Base-by-base conservation (phyloP, 1,284 basidiomycete genomes). In the Ganoderma sinense region DNA sequence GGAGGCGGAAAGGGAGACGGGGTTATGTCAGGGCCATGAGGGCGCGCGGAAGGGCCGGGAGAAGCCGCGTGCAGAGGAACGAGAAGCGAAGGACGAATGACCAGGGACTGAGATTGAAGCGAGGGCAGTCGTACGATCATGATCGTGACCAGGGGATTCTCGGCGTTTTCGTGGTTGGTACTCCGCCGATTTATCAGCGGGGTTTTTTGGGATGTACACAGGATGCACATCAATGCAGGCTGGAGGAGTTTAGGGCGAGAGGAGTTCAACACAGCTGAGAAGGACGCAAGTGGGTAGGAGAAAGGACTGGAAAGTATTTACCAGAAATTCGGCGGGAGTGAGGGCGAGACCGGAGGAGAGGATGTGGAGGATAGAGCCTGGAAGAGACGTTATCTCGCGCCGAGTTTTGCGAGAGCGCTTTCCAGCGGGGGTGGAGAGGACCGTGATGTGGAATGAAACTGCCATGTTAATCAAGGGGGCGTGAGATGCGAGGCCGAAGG, bases 131-230 rank as follows among this genome's bases (percentile, higher is more conserved):
- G 56, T 39, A 59, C 56, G 20, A 59, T 59, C 56, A 59, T 59
- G 56, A 59, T 39, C 56, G 56, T 59, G 55, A 56, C 55, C 29
- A 33, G 55, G 55, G 55, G 55, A 33, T 55, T 18, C 53, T 31
- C 23, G 55, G 55, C 31, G 20, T 51, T 51, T 51, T 51, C 10
- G 48, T 51, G 23, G 23, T 51, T 51, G 23, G 14, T 11, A 33
- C 29, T 56, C 29, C 16, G 55, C 29, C 55, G 29, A 56, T 56
- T 56, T 26, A 51, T 51, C 23, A 51, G 48, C 48, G 48, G 48
- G 48, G 11, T 51, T 26, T 26, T 36, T 51, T 13, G 48, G n/a
- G 45, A 23, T n/a, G 45, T 7, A 48, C 45, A 48, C 11, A 23
- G n/a, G 45, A 23, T n/a, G 45, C 7, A 48, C 45, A 48, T 48